Base-by-base conservation (phyloP, 495 filamentous ascomycete genomes). In the Hypoxylon lienhwacheense region DNA sequence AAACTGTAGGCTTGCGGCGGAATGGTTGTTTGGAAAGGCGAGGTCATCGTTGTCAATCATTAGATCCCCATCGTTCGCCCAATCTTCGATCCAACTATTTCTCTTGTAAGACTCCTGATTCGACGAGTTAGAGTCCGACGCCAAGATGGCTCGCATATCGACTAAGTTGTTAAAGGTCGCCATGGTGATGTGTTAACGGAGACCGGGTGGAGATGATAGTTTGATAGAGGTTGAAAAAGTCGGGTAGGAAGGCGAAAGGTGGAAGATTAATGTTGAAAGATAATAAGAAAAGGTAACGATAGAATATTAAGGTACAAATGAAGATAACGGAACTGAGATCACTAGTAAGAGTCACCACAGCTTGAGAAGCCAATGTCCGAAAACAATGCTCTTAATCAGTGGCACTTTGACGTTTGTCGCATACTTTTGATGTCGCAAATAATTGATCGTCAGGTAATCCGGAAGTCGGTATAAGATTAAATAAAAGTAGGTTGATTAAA, bases 51-150 rank as follows among this genome's bases (percentile, higher is more conserved):
- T 80, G 44, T 58, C 57, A 66, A 91, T 83, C 46, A 93, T 70
- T 60, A 95, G 81, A 59, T 83, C 85, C n/a, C 63, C 59, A 65
- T 91, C 89, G 59, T 95, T 87, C 70, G 92, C 90, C 91, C 91
- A 96, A 66, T 83, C 89, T 67, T 97, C 91, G 26, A 90, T 77
- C 11, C 19, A 26, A 40, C 45, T 44, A 11, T 20, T 41, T 42
- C 26, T 43, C 44, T 34, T 8, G 22, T 17, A 67, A 24, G 79
- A n/a, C n/a, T n/a, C n/a, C n/a, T n/a, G n/a, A n/a, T n/a, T n/a
- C n/a, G n/a, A n/a, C n/a, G n/a, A n/a, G n/a, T n/a, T n/a, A n/a
- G n/a, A n/a, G n/a, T n/a, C n/a, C n/a, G n/a, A n/a, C n/a, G n/a
- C n/a, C n/a, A n/a, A n/a, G n/a, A n/a, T n/a, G n/a, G n/a, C n/a